Base-by-base conservation (phyloP, 352 stramenopile genomes). In the Hyaloperonospora brassicae region DNA sequence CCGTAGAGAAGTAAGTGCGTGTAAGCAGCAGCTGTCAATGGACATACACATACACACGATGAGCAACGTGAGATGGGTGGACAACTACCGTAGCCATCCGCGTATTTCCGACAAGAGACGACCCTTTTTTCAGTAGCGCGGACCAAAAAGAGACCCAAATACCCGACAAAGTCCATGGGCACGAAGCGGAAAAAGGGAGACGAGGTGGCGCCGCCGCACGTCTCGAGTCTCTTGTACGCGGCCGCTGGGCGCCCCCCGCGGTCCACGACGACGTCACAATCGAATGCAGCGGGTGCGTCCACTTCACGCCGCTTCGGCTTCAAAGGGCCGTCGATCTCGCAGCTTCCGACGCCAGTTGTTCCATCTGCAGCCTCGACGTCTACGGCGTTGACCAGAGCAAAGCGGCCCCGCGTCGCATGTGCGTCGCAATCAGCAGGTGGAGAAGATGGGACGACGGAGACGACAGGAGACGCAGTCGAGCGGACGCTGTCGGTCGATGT, bases 221-320 rank as follows among this genome's bases (percentile, higher is more conserved):
- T 44, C 53, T 60, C 39, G 10, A 62, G 52, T 22, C 47, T 67
- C 48, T 64, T 54, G 23, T 63, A 61, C 48, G 47, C 49, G 11
- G 35, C 50, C 0, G 44, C 56, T 21, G 58, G 64, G 31, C 51
- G 54, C 38, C 54, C 41, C 6, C 55, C 57, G 13, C 59, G 52
- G 24, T 31, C 27, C 27, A 34, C 52, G n/a, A 74, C 72, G 52
- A 30, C 34, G 6, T 55, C 56, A 10, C 60, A 42, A 11, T 59
- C 54, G 31, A 41, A 36, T 11, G 31, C 52, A 7, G 25, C 40
- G 21, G 55, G 22, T 52, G 53, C 54, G 21, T 57, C 27, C 48
- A 50, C 57, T 23, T 34, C 47, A 23, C 51, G 60, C 23, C 63
- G 67, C 36, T 76, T 76, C 38, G 67, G 67, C 54, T 76, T 76